These are phyloP conservation scores for Aspergillus alliaceus DNA, from an alignment of 2,329 filamentous ascomycete species.

Conservation along the genomic window DNA sequence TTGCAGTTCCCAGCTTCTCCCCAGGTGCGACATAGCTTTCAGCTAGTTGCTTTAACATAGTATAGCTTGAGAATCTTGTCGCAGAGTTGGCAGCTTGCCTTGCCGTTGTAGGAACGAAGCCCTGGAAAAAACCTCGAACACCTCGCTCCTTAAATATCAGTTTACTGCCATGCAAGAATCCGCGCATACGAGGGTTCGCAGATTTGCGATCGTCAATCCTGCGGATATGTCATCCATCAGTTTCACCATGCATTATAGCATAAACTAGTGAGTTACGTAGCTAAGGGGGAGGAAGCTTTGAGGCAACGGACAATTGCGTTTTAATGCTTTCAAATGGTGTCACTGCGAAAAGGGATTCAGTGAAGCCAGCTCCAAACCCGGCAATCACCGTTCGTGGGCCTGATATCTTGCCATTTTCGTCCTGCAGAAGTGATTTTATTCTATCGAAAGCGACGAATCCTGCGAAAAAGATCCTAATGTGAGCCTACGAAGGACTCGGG, in stretches of 20 bases:
- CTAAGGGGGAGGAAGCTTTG: neutral
- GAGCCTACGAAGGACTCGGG: neutral
- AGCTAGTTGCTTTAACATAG: slow-evolving; percentile 83
- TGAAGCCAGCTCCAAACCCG: slow-evolving; percentile 91
- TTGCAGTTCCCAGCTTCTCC: slow-evolving; percentile 84
- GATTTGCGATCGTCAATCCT: slow-evolving; percentile 94
- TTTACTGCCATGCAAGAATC: slow-evolving; percentile 85
- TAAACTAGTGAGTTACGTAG: neutral
- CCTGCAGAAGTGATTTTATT: slow-evolving; percentile 80
- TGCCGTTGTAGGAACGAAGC: slow-evolving; percentile 91
- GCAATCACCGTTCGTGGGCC: slow-evolving; percentile 89
- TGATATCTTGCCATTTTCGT: slow-evolving; percentile 82
- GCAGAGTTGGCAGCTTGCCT: slow-evolving; percentile 94
- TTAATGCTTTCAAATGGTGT: slow-evolving; percentile 98
- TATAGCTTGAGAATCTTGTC: slow-evolving; percentile 87
- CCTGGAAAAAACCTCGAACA: slow-evolving; percentile 91
- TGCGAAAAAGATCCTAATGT: slow-evolving; percentile 32
- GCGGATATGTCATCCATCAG: slow-evolving; percentile 6
- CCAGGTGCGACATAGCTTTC: slow-evolving; percentile 90
- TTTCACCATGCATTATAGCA: neutral
- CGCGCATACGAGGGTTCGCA: slow-evolving; percentile 79
- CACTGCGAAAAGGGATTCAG: slow-evolving; percentile 88
- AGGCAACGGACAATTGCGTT: slow-evolving; percentile 70
- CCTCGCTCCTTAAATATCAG: slow-evolving; percentile 88
- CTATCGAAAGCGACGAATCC: slow-evolving; percentile 95